Conservation (phyloP, 2,329 filamentous ascomycete species). For the Botryotinia narcissicola region DNA sequence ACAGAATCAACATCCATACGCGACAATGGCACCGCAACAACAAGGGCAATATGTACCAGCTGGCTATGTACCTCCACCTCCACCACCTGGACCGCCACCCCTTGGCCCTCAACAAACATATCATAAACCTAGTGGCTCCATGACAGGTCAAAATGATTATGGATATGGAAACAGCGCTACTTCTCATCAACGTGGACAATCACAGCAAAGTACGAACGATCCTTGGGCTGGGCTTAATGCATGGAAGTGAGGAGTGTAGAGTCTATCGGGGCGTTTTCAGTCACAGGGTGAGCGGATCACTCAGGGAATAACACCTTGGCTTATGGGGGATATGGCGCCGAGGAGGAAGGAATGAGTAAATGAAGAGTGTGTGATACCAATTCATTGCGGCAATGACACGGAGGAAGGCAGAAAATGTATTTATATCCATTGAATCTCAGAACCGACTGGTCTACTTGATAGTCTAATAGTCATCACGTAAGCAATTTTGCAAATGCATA, state of each 20-base stretch:
- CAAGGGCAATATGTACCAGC: constrained; percentile 51
- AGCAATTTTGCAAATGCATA: not conserved
- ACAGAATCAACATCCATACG: constrained; percentile 32
- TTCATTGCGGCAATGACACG: not conserved
- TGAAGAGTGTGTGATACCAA: constrained; percentile 11
- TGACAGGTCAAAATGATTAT: constrained; percentile 55
- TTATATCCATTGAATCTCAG: constrained; percentile 8
- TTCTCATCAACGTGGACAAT: constrained; percentile 36
- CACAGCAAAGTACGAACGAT: constrained; percentile 46
- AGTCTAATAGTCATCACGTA: not conserved
- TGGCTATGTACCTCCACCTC: constrained; percentile 65
- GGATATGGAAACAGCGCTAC: constrained; percentile 44
- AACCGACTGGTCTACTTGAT: not conserved
- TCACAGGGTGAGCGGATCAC: constrained; percentile 1
- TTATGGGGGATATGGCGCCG: constrained; percentile 3
- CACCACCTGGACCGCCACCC: constrained; percentile 62
- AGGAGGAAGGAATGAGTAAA: constrained; percentile 11
- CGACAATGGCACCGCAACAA: constrained; percentile 39
- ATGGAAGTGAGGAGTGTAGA: constrained; percentile 29
- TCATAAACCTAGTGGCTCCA: constrained; percentile 41
- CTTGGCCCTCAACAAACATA: constrained; percentile 52
- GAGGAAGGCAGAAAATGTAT: constrained; percentile 6
- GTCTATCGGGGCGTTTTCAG: not conserved
- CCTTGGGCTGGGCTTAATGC: constrained; percentile 64
- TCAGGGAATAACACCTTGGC: not conserved